Evolutionary conservation across 1,139 yeast species (phyloP), one percentile per base, ranked within the genome.

Genomic region (Scheffersomyces stambukii): DNA sequence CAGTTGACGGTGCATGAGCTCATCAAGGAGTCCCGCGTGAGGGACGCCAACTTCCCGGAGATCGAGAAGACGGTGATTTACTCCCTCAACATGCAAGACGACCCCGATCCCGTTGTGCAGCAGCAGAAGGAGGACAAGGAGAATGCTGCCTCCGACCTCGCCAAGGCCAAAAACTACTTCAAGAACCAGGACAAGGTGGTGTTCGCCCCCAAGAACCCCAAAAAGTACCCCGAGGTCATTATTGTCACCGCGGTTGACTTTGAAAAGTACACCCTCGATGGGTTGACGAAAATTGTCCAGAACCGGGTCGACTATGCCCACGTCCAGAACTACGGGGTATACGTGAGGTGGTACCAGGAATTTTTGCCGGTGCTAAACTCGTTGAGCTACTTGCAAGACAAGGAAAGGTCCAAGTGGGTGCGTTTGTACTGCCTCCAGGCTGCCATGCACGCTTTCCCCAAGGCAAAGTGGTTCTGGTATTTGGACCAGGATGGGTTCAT

Each of bases 401-500:
- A 38, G 21, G 67, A 65, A 37, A 56, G 51, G 32, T 43, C 63
- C 3, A 71, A 70, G 35, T 81, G 93, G 91, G 68, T 75, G 13
- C 70, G 78, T 41, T 44, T 79, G 21, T 66, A 70, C 35, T 54
- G 76, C 23, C 50, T 82, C 50, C 69, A 93, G 40, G 89, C 89
- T 9, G 96, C 96, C 6, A 75, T 85, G 79, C 75, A 75, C 53
- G 89, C 94, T 0, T 84, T 85, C 60, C 96, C 96, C 1, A 61
- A 77, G 24, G 81, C 95, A 6, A 75, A 82, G 48, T 81, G 85
- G 69, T 80, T 85, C 45, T 82, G 95, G 88, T 88, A 77, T 48
- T 50, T 88, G 27, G 95, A 83, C 50, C 80, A 85, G 47, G 79
- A 79, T 44, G 74, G 85, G 0, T 53, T 83, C 31, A 75, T 88